Evolutionary conservation across 768 basidiomycete genomes (phyloP).

Genomic region (Cyclocybe aegerita): DNA sequence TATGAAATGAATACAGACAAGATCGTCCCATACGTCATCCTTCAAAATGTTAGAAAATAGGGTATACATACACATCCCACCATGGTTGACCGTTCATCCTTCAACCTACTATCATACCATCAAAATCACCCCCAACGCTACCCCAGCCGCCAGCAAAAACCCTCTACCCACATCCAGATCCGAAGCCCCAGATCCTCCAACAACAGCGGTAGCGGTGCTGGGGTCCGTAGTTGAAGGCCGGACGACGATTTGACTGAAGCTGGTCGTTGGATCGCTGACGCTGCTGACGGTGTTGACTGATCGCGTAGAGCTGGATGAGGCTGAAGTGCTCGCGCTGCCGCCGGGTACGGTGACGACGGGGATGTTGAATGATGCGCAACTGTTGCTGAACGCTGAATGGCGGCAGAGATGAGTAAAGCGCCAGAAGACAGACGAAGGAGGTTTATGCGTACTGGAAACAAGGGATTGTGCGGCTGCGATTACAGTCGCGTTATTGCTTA

Average conservation of each 20-base stretch:
- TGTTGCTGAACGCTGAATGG: background rate
- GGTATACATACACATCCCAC: background rate
- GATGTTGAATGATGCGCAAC: background rate
- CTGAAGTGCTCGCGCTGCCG: background rate
- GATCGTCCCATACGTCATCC: too few relatives aligned
- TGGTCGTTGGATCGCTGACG: background rate
- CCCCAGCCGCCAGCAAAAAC: background rate
- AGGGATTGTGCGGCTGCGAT: slow-evolving; percentile 6
- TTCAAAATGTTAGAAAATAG: too few relatives aligned
- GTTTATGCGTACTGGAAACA: background rate
- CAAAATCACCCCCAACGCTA: background rate
- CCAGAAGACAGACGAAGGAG: background rate
- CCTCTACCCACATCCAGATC: background rate
- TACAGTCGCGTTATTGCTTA: background rate
- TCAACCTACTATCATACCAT: background rate
- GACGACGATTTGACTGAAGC: background rate
- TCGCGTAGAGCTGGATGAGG: background rate
- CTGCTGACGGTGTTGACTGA: background rate
- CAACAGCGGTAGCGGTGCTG: background rate
- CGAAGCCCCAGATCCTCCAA: background rate
- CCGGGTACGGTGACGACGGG: background rate
- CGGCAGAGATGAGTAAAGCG: slow-evolving; percentile 1
- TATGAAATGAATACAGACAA: too few relatives aligned
- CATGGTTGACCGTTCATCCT: background rate
- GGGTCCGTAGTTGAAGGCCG: background rate